Evolutionary conservation across 2,329 filamentous ascomycete genomes (phyloP), one percentile per base, ranked within the genome.

Genomic region (Gaeumannomyces tritici): DNA sequence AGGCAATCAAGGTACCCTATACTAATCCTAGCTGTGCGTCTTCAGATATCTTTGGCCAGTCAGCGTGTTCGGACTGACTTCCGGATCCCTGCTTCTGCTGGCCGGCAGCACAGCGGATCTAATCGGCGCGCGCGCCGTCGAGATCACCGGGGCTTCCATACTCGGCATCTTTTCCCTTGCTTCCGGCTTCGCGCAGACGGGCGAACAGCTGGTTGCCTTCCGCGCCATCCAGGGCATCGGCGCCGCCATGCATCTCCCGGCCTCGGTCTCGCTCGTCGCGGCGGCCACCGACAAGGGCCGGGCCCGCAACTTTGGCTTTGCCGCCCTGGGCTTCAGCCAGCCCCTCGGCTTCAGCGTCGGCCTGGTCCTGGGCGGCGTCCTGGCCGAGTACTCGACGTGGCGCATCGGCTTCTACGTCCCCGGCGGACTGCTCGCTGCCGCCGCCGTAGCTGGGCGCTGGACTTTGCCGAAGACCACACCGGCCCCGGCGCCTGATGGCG

Each of bases 271-370:
- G 7, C 70, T 78, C 12, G 65, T 79, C 11, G 70, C 73, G 0
- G 66, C 68, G 24, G 68, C 67, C 7, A 31, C 78, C 5, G 67
- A 70, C 0, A 64, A 65, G 0, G 76, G 77, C 0, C 64, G 71
- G 12, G 66, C 66, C 0, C 71, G 78, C 1, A 80, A 79, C 61
- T 61, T 79, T 2, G 75, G 69, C 0, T 79, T 80, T 64, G 70
- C 76, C 0, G 78, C 74, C 62, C 63, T 81, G 7, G 79, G 81
- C 0, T 67, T 80, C 27, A 76, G 75, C 55, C 75, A 79, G 62
- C 76, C 79, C 0, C 68, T 83, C 0, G 81, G 81, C 0, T 83
- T 81, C 65, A 79, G 78, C 0, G 66, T 81, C 11, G 81, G 81
- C 0, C 69, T 84, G 0, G 76, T 83, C 1, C 65, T 82, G 0